These are phyloP conservation scores for Ogataea glucozyma DNA, from an alignment of 805 yeast species.

Conservation along the genomic window DNA sequence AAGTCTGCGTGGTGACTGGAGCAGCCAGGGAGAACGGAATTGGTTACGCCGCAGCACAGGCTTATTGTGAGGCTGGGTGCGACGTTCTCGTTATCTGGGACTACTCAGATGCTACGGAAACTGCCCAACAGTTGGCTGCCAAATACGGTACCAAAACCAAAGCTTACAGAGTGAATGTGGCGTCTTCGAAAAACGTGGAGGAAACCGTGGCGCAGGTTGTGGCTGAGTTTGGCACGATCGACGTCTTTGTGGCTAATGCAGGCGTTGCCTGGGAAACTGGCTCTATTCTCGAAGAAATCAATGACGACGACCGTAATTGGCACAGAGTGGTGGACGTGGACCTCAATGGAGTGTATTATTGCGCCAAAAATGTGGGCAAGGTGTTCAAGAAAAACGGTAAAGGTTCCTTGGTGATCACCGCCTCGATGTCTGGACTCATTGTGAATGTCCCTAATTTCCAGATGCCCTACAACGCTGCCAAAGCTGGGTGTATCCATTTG, in stretches of 20 bases:
- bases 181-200: conserved; percentile 38
- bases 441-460: conserved; percentile 56
- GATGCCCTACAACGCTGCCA: conserved; percentile 51
- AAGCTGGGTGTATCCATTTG: conserved; percentile 51
- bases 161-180: conserved; percentile 38
- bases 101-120: conserved; percentile 28
- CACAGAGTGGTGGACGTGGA: conserved; percentile 52
- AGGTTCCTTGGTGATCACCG: conserved; percentile 54
- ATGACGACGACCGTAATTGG: conserved; percentile 37
- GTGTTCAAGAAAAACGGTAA: conserved; percentile 48
- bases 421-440: conserved; percentile 56
- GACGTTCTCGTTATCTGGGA: conserved; percentile 57
- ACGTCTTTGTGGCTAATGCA: conserved; percentile 44
- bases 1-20: conserved; percentile 83
- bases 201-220: conserved; percentile 35
- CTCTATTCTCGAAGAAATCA: conserved; percentile 35
- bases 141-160: conserved; percentile 31
- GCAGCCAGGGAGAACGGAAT: conserved; percentile 68
- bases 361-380: conserved; percentile 52
- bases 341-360: conserved; percentile 51
- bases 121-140: conserved; percentile 21
- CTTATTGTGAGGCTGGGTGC: conserved; percentile 86
- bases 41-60: conserved; percentile 79
- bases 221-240: conserved; percentile 42
- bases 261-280: conserved; percentile 40